Conservation (phyloP, 2,329 filamentous ascomycete species). For the Claviceps sorghi region DNA sequence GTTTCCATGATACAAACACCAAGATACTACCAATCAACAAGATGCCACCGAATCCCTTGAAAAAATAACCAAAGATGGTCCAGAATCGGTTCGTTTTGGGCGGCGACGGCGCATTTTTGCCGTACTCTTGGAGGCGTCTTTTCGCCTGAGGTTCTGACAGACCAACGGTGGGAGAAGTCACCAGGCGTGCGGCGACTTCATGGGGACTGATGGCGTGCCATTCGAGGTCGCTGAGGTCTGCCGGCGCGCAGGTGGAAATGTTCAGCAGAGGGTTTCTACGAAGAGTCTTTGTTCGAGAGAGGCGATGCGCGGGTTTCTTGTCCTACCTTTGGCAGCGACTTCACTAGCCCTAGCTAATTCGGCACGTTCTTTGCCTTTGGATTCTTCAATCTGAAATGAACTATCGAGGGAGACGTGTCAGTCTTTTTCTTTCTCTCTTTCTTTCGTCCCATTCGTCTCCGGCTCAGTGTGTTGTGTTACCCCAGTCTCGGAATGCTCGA, state of each 20-base stretch:
- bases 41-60: slow-evolving; percentile 62
- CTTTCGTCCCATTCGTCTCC: background rate
- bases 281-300: background rate
- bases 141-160: slow-evolving; percentile 44
- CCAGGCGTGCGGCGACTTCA: slow-evolving; percentile 45
- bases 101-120: slow-evolving; percentile 51
- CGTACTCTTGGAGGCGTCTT: slow-evolving; percentile 42
- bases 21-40: slow-evolving; percentile 54
- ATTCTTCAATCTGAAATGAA: slow-evolving; percentile 42
- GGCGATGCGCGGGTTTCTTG: background rate
- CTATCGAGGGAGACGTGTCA: slow-evolving; percentile 8
- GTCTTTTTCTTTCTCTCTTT: background rate
- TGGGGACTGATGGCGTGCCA: slow-evolving; percentile 49
- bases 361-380: slow-evolving; percentile 29
- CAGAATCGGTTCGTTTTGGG: slow-evolving; percentile 45
- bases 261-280: background rate
- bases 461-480: background rate
- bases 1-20: slow-evolving; percentile 65
- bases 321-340: slow-evolving; percentile 29
- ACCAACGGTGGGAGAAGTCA: slow-evolving; percentile 40
- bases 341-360: slow-evolving; percentile 26
- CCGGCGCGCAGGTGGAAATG: background rate
- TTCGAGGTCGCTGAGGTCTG: slow-evolving; percentile 48
- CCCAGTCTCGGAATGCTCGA: background rate
- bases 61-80: slow-evolving; percentile 54